Evolutionary conservation across 202 grass and related monocot species (phyloP), one percentile per base, ranked within the genome.

Genomic region (Sporobolus alterniflorus): DNA sequence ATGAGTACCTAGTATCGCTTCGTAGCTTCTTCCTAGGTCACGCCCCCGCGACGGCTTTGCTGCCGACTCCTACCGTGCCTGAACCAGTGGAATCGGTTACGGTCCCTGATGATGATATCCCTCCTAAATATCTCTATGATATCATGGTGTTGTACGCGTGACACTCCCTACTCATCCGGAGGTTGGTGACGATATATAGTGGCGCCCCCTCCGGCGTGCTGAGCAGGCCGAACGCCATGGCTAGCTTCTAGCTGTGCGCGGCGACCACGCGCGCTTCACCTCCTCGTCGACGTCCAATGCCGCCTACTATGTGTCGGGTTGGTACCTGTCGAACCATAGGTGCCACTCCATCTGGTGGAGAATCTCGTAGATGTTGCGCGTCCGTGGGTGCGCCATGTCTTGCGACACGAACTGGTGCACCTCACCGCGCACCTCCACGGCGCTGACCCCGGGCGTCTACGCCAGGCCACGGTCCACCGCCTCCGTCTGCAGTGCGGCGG

Each of bases 211-310:
- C 60, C 74, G 85, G 75, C 82, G 85, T 86, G 64, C 76, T 90
- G 20, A 92, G 67, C 57, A 97, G 79, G 28, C 86, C 88, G 68
- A 94, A 97, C 67, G 94, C 94, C 68, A 94, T 90, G 21, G 94
- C 94, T 40, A 97, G 92, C 88, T 97, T 94, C 83, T 97, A 89
- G 78, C 94, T 94, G 69, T 92, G 88, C 59, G 71, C 83, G 9
- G 63, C 52, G 11, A 90, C 30, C 63, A 71, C 49, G 20, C 74
- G 69, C 78, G 77, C 87, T 92, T 97, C 84, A 94, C 94, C 60
- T 94, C 89, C 11, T 92, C 89, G 29, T 64, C 79, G 7, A 74
- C 87, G 46, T 86, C 84, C 34, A 85, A 50, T 22, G 86, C 76
- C 82, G 90, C 83, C 42, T 89, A 82, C 46, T 91, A 94, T 64